Evolutionary conservation across 108 stramenopile species (phyloP), one percentile per base, ranked within the genome.

Genomic region (Parietichytrium sp.): DNA sequence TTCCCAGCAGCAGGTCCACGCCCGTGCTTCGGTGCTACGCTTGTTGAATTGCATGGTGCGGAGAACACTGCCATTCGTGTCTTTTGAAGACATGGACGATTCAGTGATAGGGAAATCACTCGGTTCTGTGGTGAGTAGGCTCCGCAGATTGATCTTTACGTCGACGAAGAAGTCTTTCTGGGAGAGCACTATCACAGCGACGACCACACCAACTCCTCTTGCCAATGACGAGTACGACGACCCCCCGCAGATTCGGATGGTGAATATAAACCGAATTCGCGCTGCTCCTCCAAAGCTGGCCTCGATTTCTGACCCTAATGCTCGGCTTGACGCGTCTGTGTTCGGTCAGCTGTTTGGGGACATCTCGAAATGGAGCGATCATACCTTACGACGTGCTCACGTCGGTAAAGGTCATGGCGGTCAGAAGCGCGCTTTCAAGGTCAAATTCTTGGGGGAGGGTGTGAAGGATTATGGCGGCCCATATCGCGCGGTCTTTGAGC

Each of bases 391-490:
- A 10, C 89, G 97, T 49, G 88, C 94, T 4, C 95, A 94, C 83
- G 90, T 96, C 15, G 95, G 94, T 29, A 95, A 94, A 53, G 95
- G 95, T n/a, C 95, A 96, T 81, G 98, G 96, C 38, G 96, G 98
- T 15, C 98, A 98, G 82, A 90, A 92, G 72, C 86, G 98, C 52
- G 94, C 95, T 49, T 98, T 97, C 86, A 97, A 97, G 85, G 95
- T 98, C 47, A 95, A 96, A 61, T 91, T 98, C 13, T 91, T 96
- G 49, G 96, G 96, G 16, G 98, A 98, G 85, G 98, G 98, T 6
- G 98, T 97, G 29, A 95, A 98, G 85, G 97, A 98, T 85, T 96
- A 98, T 82, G 96, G 96, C 8, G 97, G 97, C 23, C 98, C 98
- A 1, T 97, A 97, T 79, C 90, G 98, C 30, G 96, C 96, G 80